Evolutionary conservation across 768 basidiomycete species (phyloP).

Genomic region (Hypsizygus marmoreus): DNA sequence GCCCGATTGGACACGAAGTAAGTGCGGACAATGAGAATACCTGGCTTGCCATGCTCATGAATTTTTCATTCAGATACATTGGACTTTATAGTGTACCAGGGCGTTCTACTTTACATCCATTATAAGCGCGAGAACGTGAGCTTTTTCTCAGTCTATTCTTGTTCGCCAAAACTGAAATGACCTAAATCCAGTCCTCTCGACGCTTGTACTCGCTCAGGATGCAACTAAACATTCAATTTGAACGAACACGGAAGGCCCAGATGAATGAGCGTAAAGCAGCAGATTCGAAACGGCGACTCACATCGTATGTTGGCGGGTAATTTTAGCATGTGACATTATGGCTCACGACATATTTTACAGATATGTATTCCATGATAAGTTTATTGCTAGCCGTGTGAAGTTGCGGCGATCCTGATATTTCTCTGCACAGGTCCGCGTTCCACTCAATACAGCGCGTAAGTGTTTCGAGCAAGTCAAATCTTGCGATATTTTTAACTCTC

Average conservation of each 20-base stretch:
- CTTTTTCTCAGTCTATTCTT: conserved; percentile 26
- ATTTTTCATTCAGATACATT: conserved; percentile 40
- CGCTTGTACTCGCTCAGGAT: conserved; percentile 37
- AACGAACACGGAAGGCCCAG: conserved; percentile 51
- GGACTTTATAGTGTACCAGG: conserved; percentile 59
- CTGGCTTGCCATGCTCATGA: background rate
- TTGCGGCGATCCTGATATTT: conserved; percentile 17
- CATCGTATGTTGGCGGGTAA: conserved; percentile 43
- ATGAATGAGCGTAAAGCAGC: conserved; percentile 56
- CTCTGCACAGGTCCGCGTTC: conserved; percentile 54
- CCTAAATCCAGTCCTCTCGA: conserved; percentile 43
- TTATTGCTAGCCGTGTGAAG: background rate
- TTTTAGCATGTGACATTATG: conserved; percentile 10
- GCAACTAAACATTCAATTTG: conserved; percentile 20
- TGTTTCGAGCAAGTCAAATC: background rate
- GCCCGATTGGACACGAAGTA: conserved; percentile 15
- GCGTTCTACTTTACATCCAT: conserved; percentile 53
- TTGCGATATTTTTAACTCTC: background rate
- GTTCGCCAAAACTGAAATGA: conserved; percentile 17
- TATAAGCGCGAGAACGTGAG: conserved; percentile 32
- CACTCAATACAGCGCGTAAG: conserved; percentile 57
- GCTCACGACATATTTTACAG: conserved; percentile 22
- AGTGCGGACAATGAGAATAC: background rate
- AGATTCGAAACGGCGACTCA: conserved; percentile 65
- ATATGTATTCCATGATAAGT: conserved; percentile 54